These are phyloP conservation scores for Suillus alpinus DNA, from an alignment of 768 basidiomycete genomes.

Conservation along the genomic window DNA sequence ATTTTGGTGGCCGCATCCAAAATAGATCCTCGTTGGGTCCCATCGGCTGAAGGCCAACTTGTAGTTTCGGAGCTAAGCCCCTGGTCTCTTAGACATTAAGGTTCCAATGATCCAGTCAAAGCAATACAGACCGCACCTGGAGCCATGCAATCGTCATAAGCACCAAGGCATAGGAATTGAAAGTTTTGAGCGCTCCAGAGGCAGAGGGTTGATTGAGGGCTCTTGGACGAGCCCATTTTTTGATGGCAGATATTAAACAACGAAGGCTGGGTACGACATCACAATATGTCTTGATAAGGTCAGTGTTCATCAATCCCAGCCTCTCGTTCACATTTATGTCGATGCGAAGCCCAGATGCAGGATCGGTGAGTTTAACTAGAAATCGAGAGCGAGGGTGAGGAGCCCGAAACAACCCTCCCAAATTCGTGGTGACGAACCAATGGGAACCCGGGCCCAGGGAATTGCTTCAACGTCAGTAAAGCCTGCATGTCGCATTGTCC, in stretches of 20 bases:
- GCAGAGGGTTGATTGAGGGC: constrained; percentile 47
- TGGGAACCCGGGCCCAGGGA: constrained; percentile 40
- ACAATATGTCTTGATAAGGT: constrained; percentile 51
- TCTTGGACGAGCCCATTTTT: constrained; percentile 57
- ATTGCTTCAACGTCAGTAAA: constrained; percentile 33
- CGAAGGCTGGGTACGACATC: constrained; percentile 41
- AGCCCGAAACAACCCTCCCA: not conserved
- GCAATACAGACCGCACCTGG: constrained; percentile 40
- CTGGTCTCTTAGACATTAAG: constrained; percentile 31
- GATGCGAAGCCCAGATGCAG: constrained; percentile 36
- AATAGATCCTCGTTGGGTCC: constrained; percentile 17
- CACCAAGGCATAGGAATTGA: constrained; percentile 61
- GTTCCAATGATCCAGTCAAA: not conserved
- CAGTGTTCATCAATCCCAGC: constrained; percentile 51
- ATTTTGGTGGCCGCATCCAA: constrained; percentile 29
- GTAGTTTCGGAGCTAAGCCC: constrained; percentile 51
- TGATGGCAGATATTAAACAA: constrained; percentile 46
- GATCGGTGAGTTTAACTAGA: constrained; percentile 53
- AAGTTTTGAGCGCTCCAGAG: constrained; percentile 29
- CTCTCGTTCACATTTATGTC: constrained; percentile 66
- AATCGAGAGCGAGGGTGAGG: not conserved
- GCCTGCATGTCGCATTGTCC: constrained; percentile 26
- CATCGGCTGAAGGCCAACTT: constrained; percentile 30
- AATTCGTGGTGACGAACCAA: constrained; percentile 28
- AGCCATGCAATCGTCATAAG: constrained; percentile 61